Conservation (phyloP, 306 rosid genomes). For the Begonia fuchsioides region DNA sequence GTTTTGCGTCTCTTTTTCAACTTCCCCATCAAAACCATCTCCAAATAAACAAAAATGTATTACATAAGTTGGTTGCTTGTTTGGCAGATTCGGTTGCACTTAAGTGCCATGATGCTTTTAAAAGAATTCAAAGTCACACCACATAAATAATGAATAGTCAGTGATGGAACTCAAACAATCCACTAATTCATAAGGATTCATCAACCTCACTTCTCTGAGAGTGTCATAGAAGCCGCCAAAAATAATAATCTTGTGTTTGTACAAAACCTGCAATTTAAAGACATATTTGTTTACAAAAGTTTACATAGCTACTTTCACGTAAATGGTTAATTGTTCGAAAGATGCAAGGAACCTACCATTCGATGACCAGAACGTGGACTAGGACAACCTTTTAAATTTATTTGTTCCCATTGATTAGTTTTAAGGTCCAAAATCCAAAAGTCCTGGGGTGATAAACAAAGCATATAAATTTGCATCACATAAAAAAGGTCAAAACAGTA, state of each 20-base stretch:
- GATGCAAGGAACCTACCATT: constrained; percentile 39
- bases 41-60: no score
- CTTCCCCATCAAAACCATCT: no score
- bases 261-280: constrained; percentile 54
- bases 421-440: constrained; percentile 93
- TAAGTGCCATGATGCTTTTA: no score
- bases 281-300: background rate
- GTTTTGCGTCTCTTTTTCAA: no score
- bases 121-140: background rate
- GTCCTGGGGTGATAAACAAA: constrained; percentile 36
- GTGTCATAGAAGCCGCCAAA: constrained; percentile 99
- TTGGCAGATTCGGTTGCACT: no score
- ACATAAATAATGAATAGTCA: background rate
- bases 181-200: constrained; percentile 14
- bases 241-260: constrained; percentile 95
- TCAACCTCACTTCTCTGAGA: constrained; percentile 97
- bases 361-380: constrained; percentile 98
- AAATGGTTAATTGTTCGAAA: background rate
- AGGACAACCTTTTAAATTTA: constrained; percentile 81
- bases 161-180: background rate
- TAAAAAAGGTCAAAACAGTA: constrained; percentile 6
- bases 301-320: background rate
- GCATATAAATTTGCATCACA: constrained; percentile 1
- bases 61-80: no score
- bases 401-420: constrained; percentile 96